Base-by-base conservation (phyloP, 139 green algal species). In the Pleodorina starrii region DNA sequence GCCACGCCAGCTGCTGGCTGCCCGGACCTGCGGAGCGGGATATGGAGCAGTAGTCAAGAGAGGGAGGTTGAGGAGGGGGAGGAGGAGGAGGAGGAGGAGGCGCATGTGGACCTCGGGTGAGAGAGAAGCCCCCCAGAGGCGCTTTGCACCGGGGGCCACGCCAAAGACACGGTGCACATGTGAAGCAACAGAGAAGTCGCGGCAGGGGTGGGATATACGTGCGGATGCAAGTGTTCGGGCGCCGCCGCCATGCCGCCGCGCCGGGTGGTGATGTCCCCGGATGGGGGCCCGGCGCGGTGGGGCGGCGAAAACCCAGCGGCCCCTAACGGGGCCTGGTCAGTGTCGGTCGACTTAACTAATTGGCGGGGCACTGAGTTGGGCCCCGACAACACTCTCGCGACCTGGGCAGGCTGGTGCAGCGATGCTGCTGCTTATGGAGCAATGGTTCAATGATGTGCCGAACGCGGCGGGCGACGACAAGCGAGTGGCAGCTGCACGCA, bases 381-480 rank as follows among this genome's bases (percentile, higher is more conserved):
- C 66, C 82, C 43, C 82, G 82, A 35, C 82, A 88, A 88, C 82
- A 88, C 82, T 88, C 82, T 88, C 63, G 19, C 82, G 60, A 88
- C 82, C 82, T 10, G 38, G 6, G 7, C 9, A n/a, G n/a, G n/a
- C n/a, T n/a, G n/a, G n/a, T n/a, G n/a, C n/a, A n/a, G n/a, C n/a
- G n/a, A n/a, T n/a, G n/a, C n/a, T n/a, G n/a, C n/a, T n/a, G n/a
- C n/a, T n/a, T n/a, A n/a, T n/a, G n/a, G n/a, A n/a, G n/a, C n/a
- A n/a, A n/a, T n/a, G n/a, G n/a, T n/a, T n/a, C n/a, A n/a, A n/a
- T n/a, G n/a, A n/a, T n/a, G n/a, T n/a, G n/a, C n/a, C n/a, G n/a
- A n/a, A n/a, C n/a, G n/a, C n/a, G n/a, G n/a, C n/a, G n/a, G n/a
- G n/a, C n/a, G n/a, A n/a, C n/a, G n/a, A n/a, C n/a, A n/a, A n/a